Conservation (phyloP, 148 eudicot genomes). For the Nepenthes mirabilis region DNA sequence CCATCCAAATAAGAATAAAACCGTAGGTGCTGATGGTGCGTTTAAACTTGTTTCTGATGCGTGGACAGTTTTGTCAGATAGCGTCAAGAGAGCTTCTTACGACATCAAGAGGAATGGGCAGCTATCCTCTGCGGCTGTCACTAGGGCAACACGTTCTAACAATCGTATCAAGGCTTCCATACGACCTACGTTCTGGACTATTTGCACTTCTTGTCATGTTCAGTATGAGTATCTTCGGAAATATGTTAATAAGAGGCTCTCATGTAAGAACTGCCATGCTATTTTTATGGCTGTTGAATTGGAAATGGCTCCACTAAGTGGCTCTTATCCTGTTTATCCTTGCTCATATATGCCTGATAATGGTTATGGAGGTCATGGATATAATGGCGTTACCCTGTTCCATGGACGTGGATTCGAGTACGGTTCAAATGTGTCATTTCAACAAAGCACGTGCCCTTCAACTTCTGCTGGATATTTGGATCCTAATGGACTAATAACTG, state of each 20-base stretch:
- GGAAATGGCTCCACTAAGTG: slow-evolving; percentile 62
- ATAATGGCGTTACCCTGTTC: slow-evolving; percentile 30
- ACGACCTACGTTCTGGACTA: slow-evolving; percentile 94
- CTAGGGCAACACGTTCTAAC: slow-evolving; percentile 18
- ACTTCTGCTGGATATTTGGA: slow-evolving; percentile 38
- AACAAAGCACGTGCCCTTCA: slow-evolving; percentile 48
- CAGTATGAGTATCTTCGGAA: slow-evolving; percentile 93
- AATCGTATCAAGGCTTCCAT: slow-evolving; percentile 24
- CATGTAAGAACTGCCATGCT: slow-evolving; percentile 93
- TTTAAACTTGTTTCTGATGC: slow-evolving; percentile 84
- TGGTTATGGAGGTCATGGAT: slow-evolving; percentile 48
- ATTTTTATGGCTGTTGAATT: slow-evolving; percentile 86
- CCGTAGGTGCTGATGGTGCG: slow-evolving; percentile 94
- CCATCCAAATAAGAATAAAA: slow-evolving; percentile 86
- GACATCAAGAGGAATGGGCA: slow-evolving; percentile 53
- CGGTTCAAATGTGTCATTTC: slow-evolving; percentile 61
- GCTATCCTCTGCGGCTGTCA: slow-evolving; percentile 11
- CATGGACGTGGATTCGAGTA: slow-evolving; percentile 61
- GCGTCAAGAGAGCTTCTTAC: slow-evolving; percentile 49
- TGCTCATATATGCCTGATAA: slow-evolving; percentile 58
- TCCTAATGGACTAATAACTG: slow-evolving; percentile 26
- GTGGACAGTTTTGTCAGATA: slow-evolving; percentile 70
- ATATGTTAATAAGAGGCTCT: slow-evolving; percentile 83
- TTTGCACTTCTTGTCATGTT: slow-evolving; percentile 96
- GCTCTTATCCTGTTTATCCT: slow-evolving; percentile 63